Evolutionary conservation across 441 rosid genomes (phyloP).

Genomic region (Hypseocharis bilobata): DNA sequence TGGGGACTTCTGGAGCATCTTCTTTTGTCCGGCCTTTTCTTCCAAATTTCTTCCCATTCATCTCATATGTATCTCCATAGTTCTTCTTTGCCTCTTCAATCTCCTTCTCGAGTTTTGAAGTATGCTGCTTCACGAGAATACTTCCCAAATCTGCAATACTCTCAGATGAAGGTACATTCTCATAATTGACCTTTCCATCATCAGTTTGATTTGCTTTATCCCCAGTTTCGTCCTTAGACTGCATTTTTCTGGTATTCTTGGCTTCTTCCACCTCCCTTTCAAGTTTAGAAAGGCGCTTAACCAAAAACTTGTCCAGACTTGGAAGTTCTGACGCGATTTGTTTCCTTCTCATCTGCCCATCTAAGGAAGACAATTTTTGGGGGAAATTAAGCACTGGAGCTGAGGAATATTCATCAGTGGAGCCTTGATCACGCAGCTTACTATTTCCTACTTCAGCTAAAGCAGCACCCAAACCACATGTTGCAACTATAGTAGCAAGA

Average conservation of each 20-base stretch:
- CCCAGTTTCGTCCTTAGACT: conserved; percentile 18
- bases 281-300: conserved; percentile 67
- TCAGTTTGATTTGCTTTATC: conserved; percentile 18
- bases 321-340: conserved; percentile 41
- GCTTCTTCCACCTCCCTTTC: conserved; percentile 83
- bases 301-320: conserved; percentile 73
- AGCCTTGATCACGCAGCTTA: conserved; percentile 27
- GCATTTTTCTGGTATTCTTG: conserved; percentile 34
- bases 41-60: conserved; percentile 26
- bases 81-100: conserved; percentile 52
- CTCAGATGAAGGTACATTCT: conserved; percentile 16
- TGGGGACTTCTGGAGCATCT: conserved; percentile 31
- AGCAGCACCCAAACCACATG: conserved; percentile 80
- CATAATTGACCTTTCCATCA: conserved; percentile 12
- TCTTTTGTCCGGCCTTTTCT: conserved; percentile 21
- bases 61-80: conserved; percentile 25
- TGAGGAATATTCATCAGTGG: conserved; percentile 19
- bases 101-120: conserved; percentile 46
- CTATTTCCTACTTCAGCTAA: conserved; percentile 52
- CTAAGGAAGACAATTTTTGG: conserved; percentile 35
- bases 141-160: conserved; percentile 44
- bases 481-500: conserved; percentile 78
- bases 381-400: conserved; percentile 23
- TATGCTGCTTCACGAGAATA: conserved; percentile 51
- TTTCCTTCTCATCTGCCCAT: conserved; percentile 24